Evolutionary conservation across 2,329 filamentous ascomycete species (phyloP).

Genomic region (Akanthomyces muscarius): DNA sequence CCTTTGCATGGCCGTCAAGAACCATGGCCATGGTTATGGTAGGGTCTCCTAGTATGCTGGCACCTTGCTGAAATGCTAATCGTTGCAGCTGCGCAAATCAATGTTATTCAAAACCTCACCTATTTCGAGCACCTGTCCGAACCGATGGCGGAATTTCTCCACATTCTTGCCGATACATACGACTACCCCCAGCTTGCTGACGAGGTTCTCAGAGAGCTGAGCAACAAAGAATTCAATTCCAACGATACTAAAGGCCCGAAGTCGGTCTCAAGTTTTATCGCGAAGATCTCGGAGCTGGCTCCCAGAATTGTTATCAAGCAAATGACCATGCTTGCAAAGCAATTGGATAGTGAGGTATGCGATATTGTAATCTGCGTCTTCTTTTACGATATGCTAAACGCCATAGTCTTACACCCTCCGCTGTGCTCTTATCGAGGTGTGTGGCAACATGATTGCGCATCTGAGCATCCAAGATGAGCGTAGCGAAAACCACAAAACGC

Average conservation of each 20-base stretch:
- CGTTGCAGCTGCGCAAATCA: slow-evolving; percentile 82
- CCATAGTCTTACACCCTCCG: slow-evolving; percentile 80
- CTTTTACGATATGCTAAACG: slow-evolving; percentile 23
- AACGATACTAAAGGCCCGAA: slow-evolving; percentile 95
- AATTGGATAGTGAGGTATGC: slow-evolving; percentile 83
- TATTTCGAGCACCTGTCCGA: slow-evolving; percentile 99
- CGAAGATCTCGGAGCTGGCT: slow-evolving; percentile 87
- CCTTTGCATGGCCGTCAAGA: slow-evolving; percentile 92
- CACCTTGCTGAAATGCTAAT: slow-evolving; percentile 26
- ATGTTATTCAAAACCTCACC: slow-evolving; percentile 93
- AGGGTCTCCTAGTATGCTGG: slow-evolving; percentile 27
- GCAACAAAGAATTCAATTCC: slow-evolving; percentile 96
- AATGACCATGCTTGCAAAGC: slow-evolving; percentile 90
- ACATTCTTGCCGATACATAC: slow-evolving; percentile 94
- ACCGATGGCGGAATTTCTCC: slow-evolving; percentile 96
- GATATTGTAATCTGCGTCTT: too few relatives aligned
- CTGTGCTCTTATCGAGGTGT: slow-evolving; percentile 93
- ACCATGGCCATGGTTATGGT: slow-evolving; percentile 96
- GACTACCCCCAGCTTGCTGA: slow-evolving; percentile 94
- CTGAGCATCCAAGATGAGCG: slow-evolving; percentile 88
- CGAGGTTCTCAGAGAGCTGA: slow-evolving; percentile 88
- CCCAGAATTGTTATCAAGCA: slow-evolving; percentile 94
- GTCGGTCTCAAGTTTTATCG: slow-evolving; percentile 89
- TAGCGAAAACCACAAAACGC: slow-evolving; percentile 87
- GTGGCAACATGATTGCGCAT: slow-evolving; percentile 88